Evolutionary conservation across 2,329 filamentous ascomycete species (phyloP).

Genomic region (Penicillium janthinellum): DNA sequence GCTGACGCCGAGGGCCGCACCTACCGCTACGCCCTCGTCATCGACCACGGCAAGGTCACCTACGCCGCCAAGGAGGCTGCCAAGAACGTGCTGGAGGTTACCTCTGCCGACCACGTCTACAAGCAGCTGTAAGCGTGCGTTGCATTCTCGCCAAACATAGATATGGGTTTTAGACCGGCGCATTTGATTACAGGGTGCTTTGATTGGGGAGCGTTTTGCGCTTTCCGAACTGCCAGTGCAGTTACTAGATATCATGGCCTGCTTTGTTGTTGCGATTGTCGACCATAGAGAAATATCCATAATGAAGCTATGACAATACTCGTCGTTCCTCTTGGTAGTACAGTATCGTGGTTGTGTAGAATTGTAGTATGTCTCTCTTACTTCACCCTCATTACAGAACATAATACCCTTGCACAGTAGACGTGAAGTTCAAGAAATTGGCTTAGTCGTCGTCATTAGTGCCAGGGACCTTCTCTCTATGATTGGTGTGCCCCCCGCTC

Average conservation of each 20-base stretch:
- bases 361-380: no score
- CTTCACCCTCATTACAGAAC: no score
- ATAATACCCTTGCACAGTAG: no score
- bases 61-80: conserved; percentile 75
- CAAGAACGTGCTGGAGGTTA: conserved; percentile 46
- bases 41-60: conserved; percentile 80
- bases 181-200: background rate
- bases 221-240: background rate
- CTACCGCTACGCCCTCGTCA: conserved; percentile 74
- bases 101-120: conserved; percentile 51
- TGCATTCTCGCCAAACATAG: conserved; percentile 3
- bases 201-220: background rate
- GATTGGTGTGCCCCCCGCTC: conserved; percentile 12
- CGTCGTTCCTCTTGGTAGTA: background rate
- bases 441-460: conserved; percentile 1
- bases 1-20: conserved; percentile 70
- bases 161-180: conserved; percentile 10
- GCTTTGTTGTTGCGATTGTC: conserved; percentile 12
- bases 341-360: background rate
- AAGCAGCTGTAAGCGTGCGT: conserved; percentile 47
- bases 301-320: conserved; percentile 25
- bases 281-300: conserved; percentile 16
- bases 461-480: background rate
- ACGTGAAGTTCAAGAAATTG: background rate
- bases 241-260: conserved; percentile 10